Conservation (phyloP, 345 rosid genomes). For the Eucalyptus curtisii region DNA sequence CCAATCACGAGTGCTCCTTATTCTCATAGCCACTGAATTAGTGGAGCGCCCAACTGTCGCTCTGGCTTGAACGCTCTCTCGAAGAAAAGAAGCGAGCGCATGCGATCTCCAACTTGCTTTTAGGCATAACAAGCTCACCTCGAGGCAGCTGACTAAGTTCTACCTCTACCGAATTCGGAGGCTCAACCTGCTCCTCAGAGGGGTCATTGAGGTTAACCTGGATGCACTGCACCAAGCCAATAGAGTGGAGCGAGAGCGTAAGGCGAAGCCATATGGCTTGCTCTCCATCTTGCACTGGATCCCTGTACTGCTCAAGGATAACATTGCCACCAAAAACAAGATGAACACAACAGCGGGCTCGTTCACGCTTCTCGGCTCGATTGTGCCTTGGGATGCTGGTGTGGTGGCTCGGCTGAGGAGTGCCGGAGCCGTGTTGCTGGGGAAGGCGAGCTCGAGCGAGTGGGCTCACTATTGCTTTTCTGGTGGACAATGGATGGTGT, state of each 20-base stretch:
- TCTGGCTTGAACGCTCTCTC: background rate
- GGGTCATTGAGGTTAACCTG: conserved; percentile 62
- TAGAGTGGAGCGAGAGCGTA: conserved; percentile 40
- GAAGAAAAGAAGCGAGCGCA: conserved; percentile 25
- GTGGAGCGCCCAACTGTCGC: background rate
- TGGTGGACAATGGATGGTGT: conserved; percentile 23
- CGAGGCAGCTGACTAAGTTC: conserved; percentile 43
- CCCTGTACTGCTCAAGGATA: conserved; percentile 60
- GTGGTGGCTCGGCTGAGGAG: conserved; percentile 43
- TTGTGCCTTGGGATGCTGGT: conserved; percentile 50
- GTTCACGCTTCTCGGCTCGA: conserved; percentile 39
- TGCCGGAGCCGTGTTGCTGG: conserved; percentile 53
- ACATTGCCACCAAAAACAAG: conserved; percentile 45
- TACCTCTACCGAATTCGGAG: conserved; percentile 26
- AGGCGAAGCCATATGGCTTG: background rate
- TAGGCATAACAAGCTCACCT: conserved; percentile 29
- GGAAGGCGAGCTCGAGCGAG: conserved; percentile 69
- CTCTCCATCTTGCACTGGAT: conserved; percentile 37
- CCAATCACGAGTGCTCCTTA: background rate
- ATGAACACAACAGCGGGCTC: conserved; percentile 65
- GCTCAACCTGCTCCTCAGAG: conserved; percentile 35
- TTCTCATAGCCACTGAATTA: background rate
- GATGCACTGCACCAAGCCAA: conserved; percentile 46
- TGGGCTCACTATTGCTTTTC: conserved; percentile 33
- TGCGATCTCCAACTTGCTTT: conserved; percentile 34